Percentiles rank a stretch among this genome's conserved stretches.
Conservation (phyloP, 345 rosid species). For the Zanthoxylum bungeanum region DNA sequence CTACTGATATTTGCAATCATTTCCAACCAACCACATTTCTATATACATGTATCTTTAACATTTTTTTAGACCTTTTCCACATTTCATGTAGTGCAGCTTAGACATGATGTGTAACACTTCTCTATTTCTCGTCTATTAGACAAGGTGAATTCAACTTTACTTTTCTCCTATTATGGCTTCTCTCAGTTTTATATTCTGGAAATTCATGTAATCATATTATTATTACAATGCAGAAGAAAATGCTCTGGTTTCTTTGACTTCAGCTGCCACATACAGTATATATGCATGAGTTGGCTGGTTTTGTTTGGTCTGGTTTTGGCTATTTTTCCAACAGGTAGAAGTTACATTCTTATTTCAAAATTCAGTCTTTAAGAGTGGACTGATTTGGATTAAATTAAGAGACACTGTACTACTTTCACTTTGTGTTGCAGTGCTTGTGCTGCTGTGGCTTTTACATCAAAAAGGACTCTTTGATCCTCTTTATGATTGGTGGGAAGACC, state of each 20-base stretch:
- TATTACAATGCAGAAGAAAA: slow-evolving; percentile 44
- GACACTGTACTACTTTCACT: not conserved
- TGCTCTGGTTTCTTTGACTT: slow-evolving; percentile 84
- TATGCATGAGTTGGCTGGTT: slow-evolving; percentile 87
- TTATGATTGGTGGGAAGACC: slow-evolving; percentile 85
- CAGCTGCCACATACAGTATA: slow-evolving; percentile 83
- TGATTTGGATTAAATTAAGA: not conserved
- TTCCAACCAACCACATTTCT: not conserved
- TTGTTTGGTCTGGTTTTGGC: slow-evolving; percentile 73
- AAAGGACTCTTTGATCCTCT: slow-evolving; percentile 82
- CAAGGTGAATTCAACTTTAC: not conserved
- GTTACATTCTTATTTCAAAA: slow-evolving; percentile 1
- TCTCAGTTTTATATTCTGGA: not conserved
- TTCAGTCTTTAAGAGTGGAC: not conserved
- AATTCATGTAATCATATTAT: not conserved
- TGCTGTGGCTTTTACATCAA: slow-evolving; percentile 83
- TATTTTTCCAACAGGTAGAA: slow-evolving; percentile 67
- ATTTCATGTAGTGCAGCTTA: not conserved
- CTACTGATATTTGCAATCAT: not conserved
- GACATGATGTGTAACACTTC: not conserved
- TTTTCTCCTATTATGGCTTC: not conserved
- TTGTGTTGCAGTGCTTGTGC: slow-evolving; percentile 57
- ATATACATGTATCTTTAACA: not conserved
- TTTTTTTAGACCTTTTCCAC: not conserved
- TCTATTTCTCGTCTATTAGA: not conserved